phyloP scores from a whole-genome alignment of 2,329 filamentous ascomycete genomes.

The Scytalidium lignicola region DNA sequence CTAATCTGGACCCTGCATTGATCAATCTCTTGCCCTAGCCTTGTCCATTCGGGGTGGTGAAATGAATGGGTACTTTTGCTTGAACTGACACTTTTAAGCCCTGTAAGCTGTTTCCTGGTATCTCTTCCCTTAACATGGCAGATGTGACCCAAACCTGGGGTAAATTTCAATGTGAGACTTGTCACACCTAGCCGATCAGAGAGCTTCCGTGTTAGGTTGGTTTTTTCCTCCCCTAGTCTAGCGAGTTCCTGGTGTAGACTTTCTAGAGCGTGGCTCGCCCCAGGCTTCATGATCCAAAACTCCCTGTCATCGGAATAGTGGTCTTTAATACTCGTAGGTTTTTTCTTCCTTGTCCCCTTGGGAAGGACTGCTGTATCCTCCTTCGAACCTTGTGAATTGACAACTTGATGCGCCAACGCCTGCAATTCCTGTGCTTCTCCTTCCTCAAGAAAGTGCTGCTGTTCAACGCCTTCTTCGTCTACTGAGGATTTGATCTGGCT shows the following conservation, averaged over 20 bases:
- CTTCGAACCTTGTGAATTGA: conserved; percentile 58
- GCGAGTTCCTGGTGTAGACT: conserved; percentile 65
- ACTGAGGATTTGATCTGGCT: conserved; percentile 70
- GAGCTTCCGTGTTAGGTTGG: conserved; percentile 53
- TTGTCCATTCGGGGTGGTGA: conserved; percentile 77
- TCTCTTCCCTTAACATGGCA: conserved; percentile 87
- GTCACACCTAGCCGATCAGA: conserved; percentile 55
- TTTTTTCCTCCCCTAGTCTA: conserved; percentile 54
- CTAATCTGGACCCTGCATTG: conserved; percentile 72
- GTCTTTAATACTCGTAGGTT: conserved; percentile 45
- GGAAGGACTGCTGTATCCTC: conserved; percentile 45
- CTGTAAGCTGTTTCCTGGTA: conserved; percentile 32
- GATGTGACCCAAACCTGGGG: conserved; percentile 80
- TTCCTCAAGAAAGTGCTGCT: conserved; percentile 73
- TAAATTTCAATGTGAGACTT: conserved; percentile 77
- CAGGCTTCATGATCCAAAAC: conserved; percentile 60
- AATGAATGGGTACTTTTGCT: conserved; percentile 83
- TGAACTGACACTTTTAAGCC: conserved; percentile 58
- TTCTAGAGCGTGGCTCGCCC: conserved; percentile 61
- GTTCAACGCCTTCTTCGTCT: conserved; percentile 84
- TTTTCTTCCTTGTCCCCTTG: conserved; percentile 34
- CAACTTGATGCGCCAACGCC: conserved; percentile 66
- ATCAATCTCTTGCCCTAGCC: conserved; percentile 74
- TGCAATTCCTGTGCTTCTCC: conserved; percentile 66
- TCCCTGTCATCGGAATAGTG: conserved; percentile 56